Evolutionary conservation across 176 grass and related monocot genomes (phyloP).

Genomic region (Eremochloa ophiuroides): DNA sequence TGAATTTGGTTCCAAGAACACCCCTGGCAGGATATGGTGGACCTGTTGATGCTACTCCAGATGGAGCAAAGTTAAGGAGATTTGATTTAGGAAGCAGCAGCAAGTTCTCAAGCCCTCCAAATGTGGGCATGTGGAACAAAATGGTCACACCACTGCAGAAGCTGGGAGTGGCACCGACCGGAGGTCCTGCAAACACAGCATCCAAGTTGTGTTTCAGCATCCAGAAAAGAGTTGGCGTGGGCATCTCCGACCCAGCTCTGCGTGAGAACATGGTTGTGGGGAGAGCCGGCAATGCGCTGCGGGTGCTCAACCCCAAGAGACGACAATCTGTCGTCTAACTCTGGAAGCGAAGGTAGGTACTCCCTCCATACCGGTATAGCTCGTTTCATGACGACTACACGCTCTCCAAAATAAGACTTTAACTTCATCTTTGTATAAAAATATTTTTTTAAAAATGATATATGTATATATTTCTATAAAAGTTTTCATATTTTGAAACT

Average conservation of each 20-base stretch:
- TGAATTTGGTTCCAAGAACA: slow-evolving; percentile 29
- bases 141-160: slow-evolving; percentile 22
- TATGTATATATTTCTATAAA: no score
- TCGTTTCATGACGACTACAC: no score
- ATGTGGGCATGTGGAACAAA: slow-evolving; percentile 41
- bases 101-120: slow-evolving; percentile 69
- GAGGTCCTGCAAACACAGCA: slow-evolving; percentile 38
- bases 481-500: no score
- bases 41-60: slow-evolving; percentile 45
- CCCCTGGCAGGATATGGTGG: slow-evolving; percentile 5
- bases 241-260: slow-evolving; percentile 29
- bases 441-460: no score
- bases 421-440: no score
- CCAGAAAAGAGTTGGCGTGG: slow-evolving; percentile 46
- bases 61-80: slow-evolving; percentile 27
- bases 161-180: slow-evolving; percentile 10
- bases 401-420: no score
- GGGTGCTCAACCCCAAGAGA: slow-evolving; percentile 53
- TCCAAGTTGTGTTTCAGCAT: slow-evolving; percentile 54
- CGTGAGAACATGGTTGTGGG: slow-evolving; percentile 32
- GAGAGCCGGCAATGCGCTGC: slow-evolving; percentile 22
- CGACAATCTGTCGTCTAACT: slow-evolving; percentile 57
- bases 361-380: no score
- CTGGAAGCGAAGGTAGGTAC: background rate
- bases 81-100: slow-evolving; percentile 42